Conservation (phyloP, 1,284 basidiomycete genomes). For the Puccinia hordei region DNA sequence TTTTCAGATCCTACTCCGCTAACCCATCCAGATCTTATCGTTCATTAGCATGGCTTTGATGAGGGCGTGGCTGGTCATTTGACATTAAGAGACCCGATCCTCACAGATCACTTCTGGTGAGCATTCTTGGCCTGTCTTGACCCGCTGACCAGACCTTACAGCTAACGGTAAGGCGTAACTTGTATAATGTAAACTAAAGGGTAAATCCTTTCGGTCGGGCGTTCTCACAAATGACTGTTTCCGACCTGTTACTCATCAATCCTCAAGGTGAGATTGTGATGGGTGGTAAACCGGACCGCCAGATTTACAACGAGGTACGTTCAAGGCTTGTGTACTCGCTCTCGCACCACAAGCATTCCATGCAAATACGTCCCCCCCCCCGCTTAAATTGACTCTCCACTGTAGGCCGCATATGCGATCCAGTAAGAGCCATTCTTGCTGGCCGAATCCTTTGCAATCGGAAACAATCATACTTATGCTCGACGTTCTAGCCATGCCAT, state of each 20-base stretch:
- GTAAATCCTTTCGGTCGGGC: conserved; percentile 52
- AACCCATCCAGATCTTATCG: background rate
- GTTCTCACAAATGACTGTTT: conserved; percentile 63
- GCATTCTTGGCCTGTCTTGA: conserved; percentile 54
- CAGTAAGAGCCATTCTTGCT: background rate
- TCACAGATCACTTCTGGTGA: conserved; percentile 65
- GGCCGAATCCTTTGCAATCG: background rate
- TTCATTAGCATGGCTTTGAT: conserved; percentile 46
- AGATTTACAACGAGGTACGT: conserved; percentile 54
- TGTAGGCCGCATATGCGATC: conserved; percentile 52
- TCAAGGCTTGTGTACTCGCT: background rate
- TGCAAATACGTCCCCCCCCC: background rate
- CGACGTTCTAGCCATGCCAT: conserved; percentile 61
- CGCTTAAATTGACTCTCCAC: conserved; percentile 59
- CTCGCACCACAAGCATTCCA: background rate
- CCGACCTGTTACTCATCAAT: conserved; percentile 63
- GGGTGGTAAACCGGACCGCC: conserved; percentile 59
- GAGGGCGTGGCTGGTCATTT: conserved; percentile 66
- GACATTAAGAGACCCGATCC: conserved; percentile 67
- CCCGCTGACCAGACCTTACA: conserved; percentile 55
- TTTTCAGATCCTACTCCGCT: background rate
- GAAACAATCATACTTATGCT: background rate
- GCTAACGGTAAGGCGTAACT: background rate
- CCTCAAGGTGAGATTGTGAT: conserved; percentile 64
- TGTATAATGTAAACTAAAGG: background rate